A percentile compares a stretch with the other conserved stretches of the same genome.
Conservation (phyloP, 1,284 basidiomycete species). For the Veloboletus limbatus region DNA sequence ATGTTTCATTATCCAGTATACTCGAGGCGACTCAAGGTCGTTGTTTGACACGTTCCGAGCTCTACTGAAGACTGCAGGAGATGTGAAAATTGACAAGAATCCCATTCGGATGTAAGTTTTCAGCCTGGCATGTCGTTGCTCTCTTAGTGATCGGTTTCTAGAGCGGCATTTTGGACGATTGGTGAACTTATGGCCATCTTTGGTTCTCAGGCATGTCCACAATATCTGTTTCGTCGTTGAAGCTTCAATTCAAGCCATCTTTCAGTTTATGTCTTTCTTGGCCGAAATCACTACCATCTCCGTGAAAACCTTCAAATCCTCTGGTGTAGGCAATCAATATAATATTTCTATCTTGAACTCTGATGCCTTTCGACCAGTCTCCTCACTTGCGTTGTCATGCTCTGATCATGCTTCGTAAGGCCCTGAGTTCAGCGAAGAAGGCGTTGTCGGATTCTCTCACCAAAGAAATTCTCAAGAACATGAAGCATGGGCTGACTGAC, state of each 20-base stretch:
- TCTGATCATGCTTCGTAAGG: conserved; percentile 73
- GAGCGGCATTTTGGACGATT: conserved; percentile 77
- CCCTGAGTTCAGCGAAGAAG: conserved; percentile 74
- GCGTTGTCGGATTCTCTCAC: conserved; percentile 77
- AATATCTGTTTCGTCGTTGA: not conserved
- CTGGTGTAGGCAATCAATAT: conserved; percentile 48
- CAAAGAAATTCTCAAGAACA: conserved; percentile 86
- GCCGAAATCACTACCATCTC: conserved; percentile 72
- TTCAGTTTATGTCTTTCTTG: conserved; percentile 92
- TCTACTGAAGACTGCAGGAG: conserved; percentile 71
- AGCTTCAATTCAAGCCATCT: not conserved
- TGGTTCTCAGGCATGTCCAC: conserved; percentile 70
- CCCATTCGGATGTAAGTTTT: conserved; percentile 61
- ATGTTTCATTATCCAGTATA: conserved; percentile 79
- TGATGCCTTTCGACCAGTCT: conserved; percentile 42
- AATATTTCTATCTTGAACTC: not conserved
- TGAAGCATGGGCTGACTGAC: conserved; percentile 75
- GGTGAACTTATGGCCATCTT: conserved; percentile 85
- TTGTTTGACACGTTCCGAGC: conserved; percentile 87
- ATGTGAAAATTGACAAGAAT: conserved; percentile 70
- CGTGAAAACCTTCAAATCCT: conserved; percentile 68
- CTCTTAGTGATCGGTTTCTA: conserved; percentile 29
- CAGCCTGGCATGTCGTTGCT: conserved; percentile 4
- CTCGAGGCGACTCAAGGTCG: conserved; percentile 76
- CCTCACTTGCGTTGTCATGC: conserved; percentile 85